Base-by-base conservation (phyloP, 352 stramenopile genomes). In the Globisporangium apiculatum region DNA sequence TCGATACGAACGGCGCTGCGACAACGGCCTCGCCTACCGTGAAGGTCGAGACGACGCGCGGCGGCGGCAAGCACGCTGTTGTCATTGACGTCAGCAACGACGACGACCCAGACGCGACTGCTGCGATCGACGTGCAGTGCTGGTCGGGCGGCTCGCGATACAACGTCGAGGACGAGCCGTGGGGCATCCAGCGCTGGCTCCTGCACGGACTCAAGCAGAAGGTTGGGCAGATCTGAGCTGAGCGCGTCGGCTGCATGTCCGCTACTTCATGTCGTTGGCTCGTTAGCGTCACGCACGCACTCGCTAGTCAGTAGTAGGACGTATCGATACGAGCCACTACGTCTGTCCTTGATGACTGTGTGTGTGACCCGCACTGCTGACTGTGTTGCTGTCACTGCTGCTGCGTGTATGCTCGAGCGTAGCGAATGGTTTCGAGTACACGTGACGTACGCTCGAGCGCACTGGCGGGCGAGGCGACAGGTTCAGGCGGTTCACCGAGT, bases 401-500 rank as follows among this genome's bases (percentile, higher is more conserved):
- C 7, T 43, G 40, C 7, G 8, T 31, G 37, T 9, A 31, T 18
- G 43, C 40, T 62, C 48, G 3, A 51, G 43, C 42, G 57, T 62
- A 1, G 57, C 42, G n/a, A 55, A 41, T 46, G 51, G 59, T 43
- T 71, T 73, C 1, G 69, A 72, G 40, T 43, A 12, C 24, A 31
- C 3, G 24, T 31, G 24, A 31, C 24, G 24, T 31, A 31, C 24
- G 24, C 24, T 31, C 24, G 24, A 31, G 2, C 24, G 24, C 24
- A 54, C 43, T 24, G 67, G 67, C 1, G 64, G 59, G 10, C 65
- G 61, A 0, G 69, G 63, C 12, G 64, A 80, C 8, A 76, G 47
- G 49, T 83, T 64, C 0, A 86, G 59, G 4, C 76, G 68, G 62
- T 80, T 79, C 0, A 84, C 74, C 0, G 76, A 75, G 49, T 82